Base-by-base conservation (phyloP, 495 filamentous ascomycete genomes). In the Aspergillus homomorphus region DNA sequence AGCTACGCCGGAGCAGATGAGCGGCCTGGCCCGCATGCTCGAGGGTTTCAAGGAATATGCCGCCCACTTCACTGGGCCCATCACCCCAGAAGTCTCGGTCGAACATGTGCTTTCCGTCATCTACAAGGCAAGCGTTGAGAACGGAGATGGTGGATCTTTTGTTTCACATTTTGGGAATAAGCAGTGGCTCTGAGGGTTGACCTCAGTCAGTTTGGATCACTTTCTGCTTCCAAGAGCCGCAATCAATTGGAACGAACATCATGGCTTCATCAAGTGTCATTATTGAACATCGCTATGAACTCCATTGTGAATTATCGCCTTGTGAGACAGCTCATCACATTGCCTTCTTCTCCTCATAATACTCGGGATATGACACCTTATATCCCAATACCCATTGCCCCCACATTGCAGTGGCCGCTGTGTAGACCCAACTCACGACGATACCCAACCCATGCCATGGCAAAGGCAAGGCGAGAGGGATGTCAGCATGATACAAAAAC, bases 151-250 rank as follows among this genome's bases (percentile, higher is more conserved):
- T 8, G 84, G 84, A 4, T 58, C 72, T 0, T 83, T 82, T 62
- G 28, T 86, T 0, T 84, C 82, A 6, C 83, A 86, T 26, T 61
- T 68, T 54, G 82, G 82, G 6, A 82, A 77, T 53, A 80, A 81
- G 66, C 69, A 77, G 54, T 84, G 81, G 79, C 24, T 70, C n/a
- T n/a, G n/a, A n/a, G n/a, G n/a, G n/a, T n/a, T n/a, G n/a, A n/a
- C n/a, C n/a, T n/a, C n/a, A n/a, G n/a, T n/a, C n/a, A n/a, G n/a
- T n/a, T n/a, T n/a, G n/a, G n/a, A n/a, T n/a, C n/a, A n/a, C n/a
- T n/a, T n/a, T n/a, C n/a, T n/a, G n/a, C n/a, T n/a, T n/a, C n/a
- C n/a, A n/a, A n/a, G n/a, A n/a, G n/a, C n/a, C n/a, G n/a, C n/a
- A n/a, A n/a, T n/a, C n/a, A n/a, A n/a, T n/a, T n/a, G n/a, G n/a